Evolutionary conservation across 2,329 filamentous ascomycete genomes (phyloP).

Genomic region (Aspergillus melleus): DNA sequence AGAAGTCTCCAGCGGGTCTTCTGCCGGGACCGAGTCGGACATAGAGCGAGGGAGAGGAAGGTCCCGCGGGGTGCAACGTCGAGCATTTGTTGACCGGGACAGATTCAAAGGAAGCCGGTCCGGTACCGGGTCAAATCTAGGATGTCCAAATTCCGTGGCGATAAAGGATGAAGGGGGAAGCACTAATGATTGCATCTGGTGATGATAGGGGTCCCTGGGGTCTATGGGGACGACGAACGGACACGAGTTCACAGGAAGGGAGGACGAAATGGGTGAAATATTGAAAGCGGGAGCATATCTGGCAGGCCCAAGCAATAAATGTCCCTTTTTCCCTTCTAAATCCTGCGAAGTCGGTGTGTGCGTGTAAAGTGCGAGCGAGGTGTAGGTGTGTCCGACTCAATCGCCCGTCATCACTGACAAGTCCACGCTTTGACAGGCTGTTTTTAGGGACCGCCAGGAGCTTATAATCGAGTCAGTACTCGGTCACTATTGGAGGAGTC

Average conservation of each 20-base stretch:
- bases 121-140: conserved; percentile 34
- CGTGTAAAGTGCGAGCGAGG: neutral
- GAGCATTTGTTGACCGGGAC: conserved; percentile 38
- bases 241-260: conserved; percentile 25
- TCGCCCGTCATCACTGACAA: conserved; percentile 23
- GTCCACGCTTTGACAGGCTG: neutral
- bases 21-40: conserved; percentile 43
- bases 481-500: conserved; percentile 39
- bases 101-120: conserved; percentile 37
- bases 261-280: conserved; percentile 19
- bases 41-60: conserved; percentile 44
- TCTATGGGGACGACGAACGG: conserved; percentile 8
- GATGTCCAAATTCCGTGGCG: conserved; percentile 37
- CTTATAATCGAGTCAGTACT: conserved; percentile 35
- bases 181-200: conserved; percentile 45
- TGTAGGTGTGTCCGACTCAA: conserved; percentile 23
- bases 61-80: conserved; percentile 40
- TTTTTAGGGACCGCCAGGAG: conserved; percentile 25
- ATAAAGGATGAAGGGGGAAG: conserved; percentile 40
- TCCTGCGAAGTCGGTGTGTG: conserved; percentile 7
- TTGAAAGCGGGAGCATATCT: conserved; percentile 32
- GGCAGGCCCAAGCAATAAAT: conserved; percentile 10
- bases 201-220: conserved; percentile 9
- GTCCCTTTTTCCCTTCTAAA: neutral
- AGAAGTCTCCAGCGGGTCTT: conserved; percentile 39